These are phyloP conservation scores for Hirschfeldia incana DNA, from an alignment of 345 rosid genomes.

Conservation along the genomic window DNA sequence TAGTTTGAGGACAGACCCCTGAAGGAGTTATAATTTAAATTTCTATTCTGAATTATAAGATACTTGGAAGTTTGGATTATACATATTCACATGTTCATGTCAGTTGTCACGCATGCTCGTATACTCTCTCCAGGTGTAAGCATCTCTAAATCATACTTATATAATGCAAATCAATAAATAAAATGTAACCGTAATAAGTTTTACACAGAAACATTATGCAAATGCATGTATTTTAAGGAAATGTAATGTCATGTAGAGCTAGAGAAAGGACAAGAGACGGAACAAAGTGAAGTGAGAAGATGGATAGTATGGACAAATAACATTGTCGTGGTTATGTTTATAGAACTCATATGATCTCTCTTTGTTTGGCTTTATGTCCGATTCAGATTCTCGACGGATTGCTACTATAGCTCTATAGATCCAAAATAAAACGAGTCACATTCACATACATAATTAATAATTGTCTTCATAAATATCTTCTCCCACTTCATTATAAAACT, in stretches of 20 bases:
- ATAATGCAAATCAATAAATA: constrained; percentile 10
- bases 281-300: constrained; percentile 26
- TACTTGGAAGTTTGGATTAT: constrained; percentile 26
- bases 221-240: constrained; percentile 21
- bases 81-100: constrained; percentile 34
- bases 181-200: background rate
- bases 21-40: constrained; percentile 5
- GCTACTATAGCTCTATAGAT: background rate
- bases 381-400: constrained; percentile 5
- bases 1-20: background rate
- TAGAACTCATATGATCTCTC: constrained; percentile 22
- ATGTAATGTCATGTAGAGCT: constrained; percentile 31
- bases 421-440: constrained; percentile 15
- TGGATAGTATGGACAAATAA: constrained; percentile 29
- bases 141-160: constrained; percentile 10
- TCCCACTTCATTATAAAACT: background rate
- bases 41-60: constrained; percentile 5
- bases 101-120: constrained; percentile 35
- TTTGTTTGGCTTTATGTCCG: constrained; percentile 29
- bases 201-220: constrained; percentile 16
- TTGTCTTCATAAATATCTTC: constrained; percentile 28
- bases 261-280: constrained; percentile 28
- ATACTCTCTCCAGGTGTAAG: constrained; percentile 22
- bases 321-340: constrained; percentile 29
- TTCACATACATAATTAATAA: constrained; percentile 23